Base-by-base conservation (phyloP, 2,329 filamentous ascomycete genomes). In the Tolypocladium guangdongense region DNA sequence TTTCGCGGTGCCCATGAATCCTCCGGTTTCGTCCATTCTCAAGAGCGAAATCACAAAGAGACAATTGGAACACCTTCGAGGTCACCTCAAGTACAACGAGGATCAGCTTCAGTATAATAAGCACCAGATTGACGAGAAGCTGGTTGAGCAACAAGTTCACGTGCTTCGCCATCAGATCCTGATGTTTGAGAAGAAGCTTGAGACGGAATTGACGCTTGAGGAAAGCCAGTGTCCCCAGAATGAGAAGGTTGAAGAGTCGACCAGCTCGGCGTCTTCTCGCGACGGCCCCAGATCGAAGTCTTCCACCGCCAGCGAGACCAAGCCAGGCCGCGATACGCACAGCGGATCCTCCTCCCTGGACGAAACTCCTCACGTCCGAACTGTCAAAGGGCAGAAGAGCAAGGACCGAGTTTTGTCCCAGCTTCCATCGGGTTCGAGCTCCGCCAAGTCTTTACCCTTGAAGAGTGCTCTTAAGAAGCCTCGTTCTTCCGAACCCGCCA, bases 51-150 rank as follows among this genome's bases (percentile, higher is more conserved):
- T 83, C 58, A 83, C 78, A 8, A 78, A 71, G 62, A 79, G 77
- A 58, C 80, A 83, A 58, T 74, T 83, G 50, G 72, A 76, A 24
- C 66, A 69, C 43, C 72, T 84, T 52, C 74, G 73, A 41, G 60
- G 63, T n/a, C 74, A 74, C n/a, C 70, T 84, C 55, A 79, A 76
- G 60, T 76, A 77, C 54, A 71, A 78, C 41, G 76, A 83, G 57
- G 76, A 80, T 55, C 81, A 85, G 58, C 65, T 84, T 46, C 74
- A 76, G 51, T 82, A 79, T 69, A 84, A 84, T 62, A 77, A 74
- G 58, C 79, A 84, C 57, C 81, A 84, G 58, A 81, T 84, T 56
- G 81, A 84, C 54, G 78, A 80, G 58, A 73, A 71, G 56, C 66
- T 71, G 36, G 75, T 81, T 63, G 71, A 76, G 55, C 60, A 67